phyloP scores from a whole-genome alignment of 2,329 filamentous ascomycete species.

The Fusarium continuum region DNA sequence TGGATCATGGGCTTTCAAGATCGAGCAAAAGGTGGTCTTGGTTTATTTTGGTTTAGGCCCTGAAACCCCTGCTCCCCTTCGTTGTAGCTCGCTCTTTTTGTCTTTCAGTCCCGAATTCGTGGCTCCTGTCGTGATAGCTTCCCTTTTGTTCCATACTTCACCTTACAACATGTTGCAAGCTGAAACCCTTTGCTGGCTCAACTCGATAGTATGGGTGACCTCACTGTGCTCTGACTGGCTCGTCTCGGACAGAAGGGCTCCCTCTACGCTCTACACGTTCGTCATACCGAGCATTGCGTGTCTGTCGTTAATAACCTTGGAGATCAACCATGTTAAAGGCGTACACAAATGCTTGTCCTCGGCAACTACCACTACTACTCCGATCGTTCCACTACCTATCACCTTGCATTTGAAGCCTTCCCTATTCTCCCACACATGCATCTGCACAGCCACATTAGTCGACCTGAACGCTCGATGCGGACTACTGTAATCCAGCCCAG shows the following conservation, averaged over 20 bases:
- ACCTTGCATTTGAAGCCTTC: slow-evolving; percentile 11
- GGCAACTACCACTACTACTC: not conserved
- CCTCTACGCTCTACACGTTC: slow-evolving; percentile 6
- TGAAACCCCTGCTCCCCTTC: slow-evolving; percentile 27
- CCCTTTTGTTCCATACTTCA: not conserved
- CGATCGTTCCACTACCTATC: not conserved
- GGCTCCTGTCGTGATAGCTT: slow-evolving; percentile 17
- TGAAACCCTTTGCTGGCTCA: slow-evolving; percentile 20
- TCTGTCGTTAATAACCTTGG: not conserved
- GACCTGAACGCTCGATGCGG: slow-evolving; percentile 26
- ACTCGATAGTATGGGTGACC: not conserved
- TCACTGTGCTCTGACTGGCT: slow-evolving; percentile 2
- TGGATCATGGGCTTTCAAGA: slow-evolving; percentile 26
- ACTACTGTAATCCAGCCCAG: slow-evolving; percentile 4
- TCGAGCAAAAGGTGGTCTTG: slow-evolving; percentile 21
- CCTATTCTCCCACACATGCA: slow-evolving; percentile 26
- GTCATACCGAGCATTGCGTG: not conserved
- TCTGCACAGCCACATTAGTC: slow-evolving; percentile 33
- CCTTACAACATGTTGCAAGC: not conserved
- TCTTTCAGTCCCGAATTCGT: slow-evolving; percentile 6
- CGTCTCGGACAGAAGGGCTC: not conserved
- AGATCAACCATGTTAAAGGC: not conserved
- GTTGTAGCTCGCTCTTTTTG: not conserved
- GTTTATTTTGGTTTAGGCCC: slow-evolving; percentile 13
- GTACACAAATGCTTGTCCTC: not conserved